Evolutionary conservation across 1,284 basidiomycete genomes (phyloP).

Genomic region (Sanghuangporus baumii): DNA sequence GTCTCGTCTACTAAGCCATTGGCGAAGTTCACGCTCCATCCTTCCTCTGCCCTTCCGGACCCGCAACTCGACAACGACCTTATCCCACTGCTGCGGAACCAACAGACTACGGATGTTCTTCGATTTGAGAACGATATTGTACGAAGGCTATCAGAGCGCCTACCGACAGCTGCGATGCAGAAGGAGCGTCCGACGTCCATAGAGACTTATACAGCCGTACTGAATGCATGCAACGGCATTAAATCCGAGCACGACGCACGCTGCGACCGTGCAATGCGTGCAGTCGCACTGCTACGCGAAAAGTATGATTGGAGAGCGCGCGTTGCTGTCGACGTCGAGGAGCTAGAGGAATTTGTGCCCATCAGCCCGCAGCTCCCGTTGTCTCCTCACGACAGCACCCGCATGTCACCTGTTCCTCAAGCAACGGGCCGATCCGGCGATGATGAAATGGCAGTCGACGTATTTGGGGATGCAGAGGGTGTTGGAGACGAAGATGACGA

Average conservation of each 20-base stretch:
- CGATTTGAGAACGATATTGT: conserved; percentile 63
- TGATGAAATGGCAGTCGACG: conserved; percentile 19
- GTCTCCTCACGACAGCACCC: conserved; percentile 1
- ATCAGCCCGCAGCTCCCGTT: conserved; percentile 34
- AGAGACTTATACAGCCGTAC: conserved; percentile 52
- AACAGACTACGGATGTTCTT: conserved; percentile 70
- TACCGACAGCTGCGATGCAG: conserved; percentile 29
- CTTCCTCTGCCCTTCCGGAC: conserved; percentile 50
- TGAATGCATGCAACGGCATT: conserved; percentile 61
- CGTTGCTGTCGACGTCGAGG: conserved; percentile 65
- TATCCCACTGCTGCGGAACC: conserved; percentile 64
- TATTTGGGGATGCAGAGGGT: conserved; percentile 19
- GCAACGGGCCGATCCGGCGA: neutral
- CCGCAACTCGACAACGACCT: conserved; percentile 64
- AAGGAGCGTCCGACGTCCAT: conserved; percentile 21
- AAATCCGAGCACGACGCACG: conserved; percentile 62
- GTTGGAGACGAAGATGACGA: conserved; percentile 24
- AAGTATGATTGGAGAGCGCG: conserved; percentile 74
- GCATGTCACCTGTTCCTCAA: conserved; percentile 7
- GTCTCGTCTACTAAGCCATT: conserved; percentile 37
- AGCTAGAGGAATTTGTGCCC: conserved; percentile 69
- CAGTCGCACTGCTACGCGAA: conserved; percentile 66
- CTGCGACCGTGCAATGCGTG: conserved; percentile 64
- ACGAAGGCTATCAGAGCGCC: conserved; percentile 57
- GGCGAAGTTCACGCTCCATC: conserved; percentile 63